Base-by-base conservation (phyloP, 331 rosid genomes). In the Spiraea crenata region DNA sequence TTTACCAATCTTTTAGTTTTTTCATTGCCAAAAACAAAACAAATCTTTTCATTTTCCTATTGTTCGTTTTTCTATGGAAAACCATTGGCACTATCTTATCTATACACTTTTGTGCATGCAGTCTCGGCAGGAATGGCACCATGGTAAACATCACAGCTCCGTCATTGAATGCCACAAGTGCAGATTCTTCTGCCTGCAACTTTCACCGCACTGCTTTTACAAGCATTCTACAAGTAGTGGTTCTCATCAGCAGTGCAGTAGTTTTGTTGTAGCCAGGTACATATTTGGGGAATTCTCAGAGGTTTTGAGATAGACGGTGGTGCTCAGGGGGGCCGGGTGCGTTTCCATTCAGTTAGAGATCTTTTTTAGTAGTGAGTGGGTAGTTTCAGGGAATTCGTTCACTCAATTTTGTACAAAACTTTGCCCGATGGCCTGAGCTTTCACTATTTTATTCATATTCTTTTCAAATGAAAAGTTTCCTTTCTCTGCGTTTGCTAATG, bases 361-460 rank as follows among this genome's bases (percentile, higher is more conserved):
- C 31, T 17, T 54, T 57, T 45, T 20, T 48, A 25, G 31, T 63
- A 52, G 57, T 73, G 62, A 63, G 79, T 68, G 54, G 75, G 68
- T 70, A 70, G 77, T 56, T 67, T 75, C 79, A 63, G 51, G 73
- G 70, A 57, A 50, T 64, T 52, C 64, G 73, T 70, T 61, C 75
- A 71, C 71, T 79, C 85, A 78, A 63, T 87, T 87, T 83, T 89
- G 96, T 90, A 90, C 84, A 85, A 85, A 80, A 60, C 85, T 74
- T 67, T 38, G 35, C 13, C 54, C 35, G 49, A 69, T 80, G 39
- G 71, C 74, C 79, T 73, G 77, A 58, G 74, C 73, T 64, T 50
- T 67, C n/a, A 71, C 45, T 34, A 79, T 78, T 77, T 74, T 68
- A 71, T 81, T 65, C 35, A 73, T 67, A 65, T 81, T 88, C 79